phyloP scores from a whole-genome alignment of 768 basidiomycete species.

The Mrakia gelida region DNA sequence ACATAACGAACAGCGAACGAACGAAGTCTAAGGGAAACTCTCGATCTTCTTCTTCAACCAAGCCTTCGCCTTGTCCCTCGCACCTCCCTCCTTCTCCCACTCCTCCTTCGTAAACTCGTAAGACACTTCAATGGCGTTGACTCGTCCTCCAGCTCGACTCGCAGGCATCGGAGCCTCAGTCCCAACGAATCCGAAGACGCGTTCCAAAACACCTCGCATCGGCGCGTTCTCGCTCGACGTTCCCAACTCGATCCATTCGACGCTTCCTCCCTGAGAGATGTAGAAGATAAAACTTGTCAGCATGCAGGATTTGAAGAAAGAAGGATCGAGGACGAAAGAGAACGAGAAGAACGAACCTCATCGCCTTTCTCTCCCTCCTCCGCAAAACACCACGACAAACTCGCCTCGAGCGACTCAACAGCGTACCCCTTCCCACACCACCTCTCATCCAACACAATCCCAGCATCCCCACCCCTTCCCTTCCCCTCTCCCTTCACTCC shows the following conservation, averaged over 20 bases:
- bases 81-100: neutral
- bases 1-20: too few species aligned
- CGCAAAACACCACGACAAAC: neutral
- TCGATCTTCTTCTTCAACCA: neutral
- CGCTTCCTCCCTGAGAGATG: neutral
- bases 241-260: neutral
- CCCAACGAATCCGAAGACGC: neutral
- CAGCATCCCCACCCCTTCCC: neutral
- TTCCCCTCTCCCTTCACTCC: neutral
- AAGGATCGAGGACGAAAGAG: neutral
- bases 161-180: neutral
- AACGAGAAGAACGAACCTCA: neutral
- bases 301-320: neutral
- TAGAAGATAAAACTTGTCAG: neutral
- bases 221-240: neutral
- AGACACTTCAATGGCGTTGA: neutral
- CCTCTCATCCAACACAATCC: neutral
- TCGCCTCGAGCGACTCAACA: neutral
- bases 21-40: neutral
- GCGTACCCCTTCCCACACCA: neutral
- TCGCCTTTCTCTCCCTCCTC: neutral
- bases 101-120: neutral
- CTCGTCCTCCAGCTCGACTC: neutral
- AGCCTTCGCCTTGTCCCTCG: neutral
- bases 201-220: neutral